These are phyloP conservation scores for Nemania sp. DNA, from an alignment of 2,329 filamentous ascomycete species.

Conservation along the genomic window DNA sequence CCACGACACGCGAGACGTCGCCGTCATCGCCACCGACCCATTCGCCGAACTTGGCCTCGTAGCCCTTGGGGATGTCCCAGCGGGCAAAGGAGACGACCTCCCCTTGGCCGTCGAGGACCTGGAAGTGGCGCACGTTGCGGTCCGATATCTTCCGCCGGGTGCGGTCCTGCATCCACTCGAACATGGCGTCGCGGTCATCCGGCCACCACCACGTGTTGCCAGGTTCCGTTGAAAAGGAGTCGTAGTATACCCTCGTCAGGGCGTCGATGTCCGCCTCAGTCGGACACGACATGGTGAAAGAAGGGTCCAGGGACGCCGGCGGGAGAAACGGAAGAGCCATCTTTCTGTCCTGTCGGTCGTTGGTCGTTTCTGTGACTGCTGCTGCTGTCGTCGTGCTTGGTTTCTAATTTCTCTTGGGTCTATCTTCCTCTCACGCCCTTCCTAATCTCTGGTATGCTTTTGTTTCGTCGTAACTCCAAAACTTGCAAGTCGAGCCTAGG, in stretches of 20 bases:
- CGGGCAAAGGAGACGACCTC: slow-evolving; percentile 40
- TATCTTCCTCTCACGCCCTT: neutral
- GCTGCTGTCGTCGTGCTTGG: neutral
- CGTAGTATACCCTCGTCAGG: slow-evolving; percentile 37
- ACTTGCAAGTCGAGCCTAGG: too few species aligned
- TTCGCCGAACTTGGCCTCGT: slow-evolving; percentile 34
- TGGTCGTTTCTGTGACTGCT: neutral
- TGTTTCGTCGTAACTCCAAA: too few species aligned
- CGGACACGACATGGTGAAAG: slow-evolving; percentile 35
- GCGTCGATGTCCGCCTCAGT: slow-evolving; percentile 38
- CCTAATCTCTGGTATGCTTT: neutral
- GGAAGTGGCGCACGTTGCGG: slow-evolving; percentile 40
- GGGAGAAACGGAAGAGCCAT: slow-evolving; percentile 38
- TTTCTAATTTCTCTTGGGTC: neutral
- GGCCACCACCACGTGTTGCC: slow-evolving; percentile 41
- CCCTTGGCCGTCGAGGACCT: slow-evolving; percentile 38
- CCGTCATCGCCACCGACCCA: slow-evolving; percentile 20
- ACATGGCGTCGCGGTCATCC: slow-evolving; percentile 29
- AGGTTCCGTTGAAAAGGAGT: slow-evolving; percentile 34
- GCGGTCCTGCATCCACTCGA: slow-evolving; percentile 39
- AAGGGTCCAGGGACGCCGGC: slow-evolving; percentile 31
- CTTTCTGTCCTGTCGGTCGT: neutral
- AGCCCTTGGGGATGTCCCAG: slow-evolving; percentile 42
- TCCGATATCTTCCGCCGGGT: slow-evolving; percentile 38
- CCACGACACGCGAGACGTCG: slow-evolving; percentile 23